Percentiles rank a stretch among this genome's conserved stretches.
These are phyloP conservation scores for Colletotrichum sp. DNA, from an alignment of 2,329 filamentous ascomycete genomes.

Conservation along the genomic window DNA sequence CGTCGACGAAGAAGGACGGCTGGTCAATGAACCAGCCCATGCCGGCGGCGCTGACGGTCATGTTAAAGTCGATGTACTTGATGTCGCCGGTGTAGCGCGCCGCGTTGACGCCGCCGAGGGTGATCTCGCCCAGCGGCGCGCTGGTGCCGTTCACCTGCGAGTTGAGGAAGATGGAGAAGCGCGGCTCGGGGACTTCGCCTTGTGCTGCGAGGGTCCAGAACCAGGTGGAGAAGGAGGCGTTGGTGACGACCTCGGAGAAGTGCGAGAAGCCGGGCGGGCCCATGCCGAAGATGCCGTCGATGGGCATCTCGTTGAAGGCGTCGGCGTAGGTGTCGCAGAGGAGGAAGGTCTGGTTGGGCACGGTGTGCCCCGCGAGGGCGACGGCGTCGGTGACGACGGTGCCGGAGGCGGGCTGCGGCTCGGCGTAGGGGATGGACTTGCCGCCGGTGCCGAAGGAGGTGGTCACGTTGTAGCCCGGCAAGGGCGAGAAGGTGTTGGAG, in stretches of 20 bases:
- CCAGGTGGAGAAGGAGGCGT: constrained; percentile 20
- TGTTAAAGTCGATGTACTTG: constrained; percentile 26
- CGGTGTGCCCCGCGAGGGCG: constrained; percentile 25
- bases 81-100: constrained; percentile 32
- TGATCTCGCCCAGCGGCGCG: constrained; percentile 29
- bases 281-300: constrained; percentile 39
- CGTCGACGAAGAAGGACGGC: constrained; percentile 28
- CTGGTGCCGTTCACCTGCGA: constrained; percentile 15
- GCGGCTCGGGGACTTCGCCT: constrained; percentile 27
- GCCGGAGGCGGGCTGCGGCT: constrained; percentile 27
- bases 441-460: constrained; percentile 30
- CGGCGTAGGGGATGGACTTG: constrained; percentile 28
- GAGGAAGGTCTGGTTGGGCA: constrained; percentile 31
- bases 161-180: constrained; percentile 33
- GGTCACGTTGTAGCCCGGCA: constrained; percentile 21
- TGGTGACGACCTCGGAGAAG: constrained; percentile 2
- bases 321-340: constrained; percentile 32
- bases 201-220: constrained; percentile 32
- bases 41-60: constrained; percentile 13
- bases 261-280: constrained; percentile 17
- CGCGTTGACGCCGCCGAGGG: constrained; percentile 35
- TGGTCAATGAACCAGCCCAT: constrained; percentile 30
- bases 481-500: constrained; percentile 31
- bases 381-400: constrained; percentile 32
- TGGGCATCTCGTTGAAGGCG: constrained; percentile 27